Evolutionary conservation across 352 stramenopile genomes (phyloP).

Genomic region (Peronospora farinosa): DNA sequence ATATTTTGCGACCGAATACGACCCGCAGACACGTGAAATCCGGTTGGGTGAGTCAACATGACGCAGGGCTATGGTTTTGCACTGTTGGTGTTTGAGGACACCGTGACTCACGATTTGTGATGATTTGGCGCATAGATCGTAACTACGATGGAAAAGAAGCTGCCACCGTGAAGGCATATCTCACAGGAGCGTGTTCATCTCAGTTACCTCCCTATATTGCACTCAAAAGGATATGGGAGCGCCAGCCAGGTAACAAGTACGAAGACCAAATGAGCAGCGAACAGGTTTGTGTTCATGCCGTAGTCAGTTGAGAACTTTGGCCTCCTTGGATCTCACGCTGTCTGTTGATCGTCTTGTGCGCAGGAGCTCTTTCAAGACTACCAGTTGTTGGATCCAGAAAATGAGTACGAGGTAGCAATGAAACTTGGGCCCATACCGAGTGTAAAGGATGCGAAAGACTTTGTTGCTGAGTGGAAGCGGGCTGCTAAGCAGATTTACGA

Average conservation of each 20-base stretch:
- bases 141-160: constrained; percentile 45
- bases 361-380: constrained; percentile 83
- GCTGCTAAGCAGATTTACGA: constrained; percentile 48
- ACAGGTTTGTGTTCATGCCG: constrained; percentile 32
- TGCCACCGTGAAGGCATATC: constrained; percentile 41
- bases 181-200: constrained; percentile 37
- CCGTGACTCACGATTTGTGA: constrained; percentile 7
- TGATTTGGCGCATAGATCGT: constrained; percentile 38
- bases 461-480: constrained; percentile 62
- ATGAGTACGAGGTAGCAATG: constrained; percentile 64
- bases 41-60: constrained; percentile 31
- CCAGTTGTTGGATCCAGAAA: constrained; percentile 74
- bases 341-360: constrained; percentile 3
- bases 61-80: neutral
- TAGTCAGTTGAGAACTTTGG: neutral
- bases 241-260: constrained; percentile 75
- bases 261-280: constrained; percentile 73
- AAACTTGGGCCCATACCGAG: constrained; percentile 58
- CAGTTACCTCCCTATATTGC: constrained; percentile 52
- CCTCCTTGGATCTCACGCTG: constrained; percentile 4
- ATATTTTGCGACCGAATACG: constrained; percentile 47
- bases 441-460: constrained; percentile 33
- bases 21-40: constrained; percentile 33
- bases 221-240: constrained; percentile 62
- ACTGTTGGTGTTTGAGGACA: neutral